phyloP scores from a whole-genome alignment of 768 basidiomycete genomes.

The Pisolithus albus region DNA sequence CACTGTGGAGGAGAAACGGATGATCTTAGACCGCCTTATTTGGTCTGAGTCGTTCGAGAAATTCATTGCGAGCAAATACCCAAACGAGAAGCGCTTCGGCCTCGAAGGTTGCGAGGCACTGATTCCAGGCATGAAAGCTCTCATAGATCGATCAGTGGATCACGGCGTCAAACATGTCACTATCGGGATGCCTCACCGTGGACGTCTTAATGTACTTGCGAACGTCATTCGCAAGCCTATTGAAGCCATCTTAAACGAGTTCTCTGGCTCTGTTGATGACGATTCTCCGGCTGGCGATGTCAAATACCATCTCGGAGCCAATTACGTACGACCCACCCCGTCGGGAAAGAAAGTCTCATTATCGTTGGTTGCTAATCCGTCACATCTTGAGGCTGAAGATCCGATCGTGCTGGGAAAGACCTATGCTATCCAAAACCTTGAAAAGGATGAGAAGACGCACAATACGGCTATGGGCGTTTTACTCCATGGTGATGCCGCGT shows the following conservation, averaged over 20 bases:
- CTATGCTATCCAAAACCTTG: slow-evolving; percentile 93
- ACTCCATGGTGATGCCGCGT: slow-evolving; percentile 96
- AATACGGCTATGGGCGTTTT: slow-evolving; percentile 90
- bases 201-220: slow-evolving; percentile 93
- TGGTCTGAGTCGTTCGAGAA: slow-evolving; percentile 99
- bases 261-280: slow-evolving; percentile 67
- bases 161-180: slow-evolving; percentile 93
- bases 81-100: slow-evolving; percentile 99
- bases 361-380: slow-evolving; percentile 97
- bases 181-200: slow-evolving; percentile 99
- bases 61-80: slow-evolving; percentile 97
- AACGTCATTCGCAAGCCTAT: slow-evolving; percentile 99
- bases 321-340: slow-evolving; percentile 96
- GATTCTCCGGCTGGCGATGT: slow-evolving; percentile 92
- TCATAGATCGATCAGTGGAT: slow-evolving; percentile 97
- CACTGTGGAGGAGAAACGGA: slow-evolving; percentile 95
- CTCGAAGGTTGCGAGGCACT: slow-evolving; percentile 97
- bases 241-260: slow-evolving; percentile 97
- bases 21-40: slow-evolving; percentile 98
- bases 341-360: slow-evolving; percentile 97
- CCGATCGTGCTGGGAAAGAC: slow-evolving; percentile 99
- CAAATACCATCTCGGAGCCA: slow-evolving; percentile 98
- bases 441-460: slow-evolving; percentile 75
- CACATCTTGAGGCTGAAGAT: slow-evolving; percentile 95
- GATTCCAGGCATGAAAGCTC: slow-evolving; percentile 98